Conservation (phyloP, 2,329 filamentous ascomycete species). For the Cladosporium sphaerospermum region DNA sequence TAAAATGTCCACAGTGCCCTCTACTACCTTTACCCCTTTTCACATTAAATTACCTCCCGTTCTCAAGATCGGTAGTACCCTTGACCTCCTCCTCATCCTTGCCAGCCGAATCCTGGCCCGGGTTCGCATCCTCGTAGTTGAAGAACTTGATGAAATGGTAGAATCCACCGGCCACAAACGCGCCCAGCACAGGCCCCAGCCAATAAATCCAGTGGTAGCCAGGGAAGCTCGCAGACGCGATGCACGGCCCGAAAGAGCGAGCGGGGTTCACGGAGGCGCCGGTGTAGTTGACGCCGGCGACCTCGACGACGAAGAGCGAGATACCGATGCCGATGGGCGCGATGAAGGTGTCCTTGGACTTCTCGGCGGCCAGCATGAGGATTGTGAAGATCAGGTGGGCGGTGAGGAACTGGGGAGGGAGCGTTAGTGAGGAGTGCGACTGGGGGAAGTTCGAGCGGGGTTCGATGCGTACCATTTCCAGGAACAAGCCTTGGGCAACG, state of each 20-base stretch:
- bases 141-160: conserved; percentile 25
- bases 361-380: conserved; percentile 37
- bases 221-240: conserved; percentile 24
- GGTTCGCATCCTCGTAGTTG: conserved; percentile 27
- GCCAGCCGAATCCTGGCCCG: conserved; percentile 22
- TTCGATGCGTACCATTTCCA: conserved; percentile 42
- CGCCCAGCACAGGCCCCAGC: conserved; percentile 23
- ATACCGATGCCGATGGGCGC: conserved; percentile 45
- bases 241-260: conserved; percentile 28
- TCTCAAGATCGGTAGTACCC: neutral
- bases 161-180: conserved; percentile 19
- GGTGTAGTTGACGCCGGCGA: conserved; percentile 29
- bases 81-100: neutral
- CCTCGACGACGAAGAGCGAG: conserved; percentile 46
- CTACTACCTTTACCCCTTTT: neutral
- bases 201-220: conserved; percentile 29
- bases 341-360: conserved; percentile 40
- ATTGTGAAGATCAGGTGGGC: conserved; percentile 37
- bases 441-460: too few species aligned
- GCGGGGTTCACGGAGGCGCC: conserved; percentile 30
- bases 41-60: neutral
- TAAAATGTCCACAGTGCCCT: neutral
- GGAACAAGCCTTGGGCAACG: conserved; percentile 26
- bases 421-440: neutral
- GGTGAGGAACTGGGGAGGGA: conserved; percentile 26